Evolutionary conservation across 1,139 yeast species (phyloP), one percentile per base, ranked within the genome.

Genomic region (Cylindricascospora bacillispora): DNA sequence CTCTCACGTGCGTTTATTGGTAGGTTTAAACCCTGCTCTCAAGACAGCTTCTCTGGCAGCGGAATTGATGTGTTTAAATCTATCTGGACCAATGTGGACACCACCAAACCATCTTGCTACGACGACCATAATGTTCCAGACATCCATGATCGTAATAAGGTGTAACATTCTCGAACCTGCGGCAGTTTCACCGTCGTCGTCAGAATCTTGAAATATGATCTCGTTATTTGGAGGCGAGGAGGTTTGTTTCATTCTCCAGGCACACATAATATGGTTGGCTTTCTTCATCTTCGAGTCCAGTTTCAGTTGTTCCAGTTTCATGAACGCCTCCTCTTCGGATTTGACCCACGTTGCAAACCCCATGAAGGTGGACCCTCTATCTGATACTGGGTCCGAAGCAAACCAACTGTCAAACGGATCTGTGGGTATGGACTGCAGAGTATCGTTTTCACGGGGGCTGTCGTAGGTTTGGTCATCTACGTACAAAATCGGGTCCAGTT

Each of bases 61-160:
- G 3, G 86, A 66, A 46, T 86, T 89, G 36, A 89, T 92, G 52
- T 89, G 98, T 47, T 81, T 85, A 61, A 89, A 89, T 38, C 95
- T 60, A 51, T 83, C 95, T 0, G 97, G 92, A 0, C 98, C 98
- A 17, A 89, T 57, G 40, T 79, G 93, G 1, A 69, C 66, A 5
- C 99, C 99, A 13, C 95, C 95, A 52, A 70, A 92, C 95, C 97
- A 89, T 39, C 99, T 59, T 24, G 82, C 71, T 6, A 85, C 95
- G 14, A 59, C 62, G 6, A 86, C 95, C 38, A 85, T 70, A 3
- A 82, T 81, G 50, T 86, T 76, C 80, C 85, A 74, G 1, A 71
- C 79, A 45, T 81, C 89, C 83, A 79, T 77, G 47, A 73, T 70
- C 28, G 82, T 73, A 38, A 86, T 57, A 32, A 86, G 57, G 60